Conservation (phyloP, 1,284 basidiomycete species). For the Tylopilus orsonianus region DNA sequence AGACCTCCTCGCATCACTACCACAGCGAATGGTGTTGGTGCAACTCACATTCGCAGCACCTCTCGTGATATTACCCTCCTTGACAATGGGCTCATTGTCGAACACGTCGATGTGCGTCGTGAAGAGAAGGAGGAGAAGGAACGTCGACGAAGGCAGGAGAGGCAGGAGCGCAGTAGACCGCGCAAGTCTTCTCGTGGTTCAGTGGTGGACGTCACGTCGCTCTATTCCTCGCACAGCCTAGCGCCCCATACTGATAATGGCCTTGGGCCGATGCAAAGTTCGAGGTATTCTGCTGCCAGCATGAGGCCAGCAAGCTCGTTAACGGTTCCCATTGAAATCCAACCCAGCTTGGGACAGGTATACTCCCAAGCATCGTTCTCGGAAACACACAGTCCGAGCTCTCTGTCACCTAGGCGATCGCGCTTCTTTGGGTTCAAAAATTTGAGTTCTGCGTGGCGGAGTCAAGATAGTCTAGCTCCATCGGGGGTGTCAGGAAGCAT, state of each 20-base stretch:
- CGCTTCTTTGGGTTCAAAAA: constrained; percentile 85
- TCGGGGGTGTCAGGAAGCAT: constrained; percentile 83
- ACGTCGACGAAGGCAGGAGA: constrained; percentile 66
- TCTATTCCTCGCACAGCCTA: constrained; percentile 64
- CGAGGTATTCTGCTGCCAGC: constrained; percentile 59
- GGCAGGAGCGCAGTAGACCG: constrained; percentile 50
- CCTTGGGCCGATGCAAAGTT: constrained; percentile 50
- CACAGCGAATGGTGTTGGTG: constrained; percentile 34
- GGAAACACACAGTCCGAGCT: constrained; percentile 70
- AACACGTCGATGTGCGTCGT: constrained; percentile 78
- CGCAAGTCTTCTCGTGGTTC: constrained; percentile 72
- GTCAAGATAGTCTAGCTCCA: constrained; percentile 73
- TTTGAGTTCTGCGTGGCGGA: constrained; percentile 71
- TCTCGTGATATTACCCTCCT: constrained; percentile 76
- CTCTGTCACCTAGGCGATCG: constrained; percentile 65
- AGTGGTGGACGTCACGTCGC: constrained; percentile 63
- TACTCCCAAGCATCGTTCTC: constrained; percentile 78
- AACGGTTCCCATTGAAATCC: constrained; percentile 56
- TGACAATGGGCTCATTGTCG: constrained; percentile 84
- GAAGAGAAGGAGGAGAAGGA: constrained; percentile 75
- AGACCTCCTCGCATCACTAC: constrained; percentile 54
- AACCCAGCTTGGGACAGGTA: constrained; percentile 56
- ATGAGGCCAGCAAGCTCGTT: constrained; percentile 66
- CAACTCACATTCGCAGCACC: constrained; percentile 45
- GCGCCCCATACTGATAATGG: constrained; percentile 60